Conservation (phyloP, 2,329 filamentous ascomycete genomes). For the Scolecobasidium constrictum region DNA sequence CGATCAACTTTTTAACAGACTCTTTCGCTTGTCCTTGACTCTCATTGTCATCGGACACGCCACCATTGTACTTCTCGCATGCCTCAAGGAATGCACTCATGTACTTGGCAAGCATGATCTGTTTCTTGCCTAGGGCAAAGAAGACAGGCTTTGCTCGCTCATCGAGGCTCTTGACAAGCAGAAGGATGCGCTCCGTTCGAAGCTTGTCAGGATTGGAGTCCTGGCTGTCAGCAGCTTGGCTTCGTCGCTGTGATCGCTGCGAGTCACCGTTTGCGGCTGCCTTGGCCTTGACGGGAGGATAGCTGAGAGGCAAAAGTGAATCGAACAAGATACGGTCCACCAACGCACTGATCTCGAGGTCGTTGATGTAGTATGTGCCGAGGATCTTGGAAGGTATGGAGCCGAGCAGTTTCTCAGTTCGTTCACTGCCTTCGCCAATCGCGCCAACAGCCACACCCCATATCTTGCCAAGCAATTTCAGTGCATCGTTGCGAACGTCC, state of each 20-base stretch:
- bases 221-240: slow-evolving; percentile 45
- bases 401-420: slow-evolving; percentile 61
- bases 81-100: slow-evolving; percentile 66
- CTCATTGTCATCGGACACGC: slow-evolving; percentile 60
- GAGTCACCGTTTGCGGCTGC: slow-evolving; percentile 37
- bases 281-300: slow-evolving; percentile 58
- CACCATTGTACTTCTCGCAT: slow-evolving; percentile 87
- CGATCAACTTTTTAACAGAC: slow-evolving; percentile 60
- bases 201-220: slow-evolving; percentile 59
- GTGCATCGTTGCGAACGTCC: slow-evolving; percentile 73
- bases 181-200: slow-evolving; percentile 71
- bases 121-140: slow-evolving; percentile 72
- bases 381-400: slow-evolving; percentile 78
- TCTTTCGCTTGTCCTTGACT: slow-evolving; percentile 23
- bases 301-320: slow-evolving; percentile 77
- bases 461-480: slow-evolving; percentile 71
- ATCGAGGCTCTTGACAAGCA: slow-evolving; percentile 71
- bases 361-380: slow-evolving; percentile 82
- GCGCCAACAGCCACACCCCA: slow-evolving; percentile 93
- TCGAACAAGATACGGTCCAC: slow-evolving; percentile 81
- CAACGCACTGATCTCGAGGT: slow-evolving; percentile 71
- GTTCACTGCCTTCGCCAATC: slow-evolving; percentile 71
- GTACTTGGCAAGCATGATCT: slow-evolving; percentile 62
- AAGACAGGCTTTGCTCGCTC: slow-evolving; percentile 73
- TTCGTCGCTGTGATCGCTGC: slow-evolving; percentile 32